Evolutionary conservation across 306 rosid species (phyloP), one percentile per base, ranked within the genome.

Genomic region (Rubus parviflorus): DNA sequence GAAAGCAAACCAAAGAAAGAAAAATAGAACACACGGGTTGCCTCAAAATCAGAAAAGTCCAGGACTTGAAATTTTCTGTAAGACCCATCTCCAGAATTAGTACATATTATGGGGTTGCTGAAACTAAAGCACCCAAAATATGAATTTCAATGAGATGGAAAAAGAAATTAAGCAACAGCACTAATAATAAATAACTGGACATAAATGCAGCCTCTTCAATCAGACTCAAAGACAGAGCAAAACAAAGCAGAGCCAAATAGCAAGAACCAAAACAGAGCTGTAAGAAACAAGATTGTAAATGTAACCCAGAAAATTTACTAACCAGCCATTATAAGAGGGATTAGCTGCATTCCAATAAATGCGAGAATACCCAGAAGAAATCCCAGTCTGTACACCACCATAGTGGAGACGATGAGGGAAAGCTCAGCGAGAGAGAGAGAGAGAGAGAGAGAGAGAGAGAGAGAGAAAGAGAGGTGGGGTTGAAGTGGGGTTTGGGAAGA

Each of bases 281-380:
- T 80, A 74, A 11, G 75, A 73, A 83, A 85, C 58, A 76, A 82
- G 20, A 70, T 38, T 40, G 25, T 17, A 19, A 64, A 43, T 38
- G 30, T 3, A 20, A 45, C 56, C 68, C 77, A 76, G 68, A 13
- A 77, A 81, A 30, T 22, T 2, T 14, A 43, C 96, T 77, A 66
- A 95, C 97, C 99, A 73, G 99, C 96, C 86, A 87, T 87, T 81
- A 75, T 78, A 30, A 70, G 48, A 76, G 87, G 92, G 69, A 89
- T 77, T 51, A 92, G 84, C 68, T 89, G 88, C 87, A 82, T 77
- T 81, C 86, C 94, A 60, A 93, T 82, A 82, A 95, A 83, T 53
- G 79, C 65, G 61, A 92, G 70, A 70, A 84, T 74, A 67, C 89
- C 90, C 75, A 92, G 76, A 58, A 90, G 84, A 73, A 81, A 85